phyloP scores from a whole-genome alignment of 257 asterid genomes.

The Solanum neorickii region DNA sequence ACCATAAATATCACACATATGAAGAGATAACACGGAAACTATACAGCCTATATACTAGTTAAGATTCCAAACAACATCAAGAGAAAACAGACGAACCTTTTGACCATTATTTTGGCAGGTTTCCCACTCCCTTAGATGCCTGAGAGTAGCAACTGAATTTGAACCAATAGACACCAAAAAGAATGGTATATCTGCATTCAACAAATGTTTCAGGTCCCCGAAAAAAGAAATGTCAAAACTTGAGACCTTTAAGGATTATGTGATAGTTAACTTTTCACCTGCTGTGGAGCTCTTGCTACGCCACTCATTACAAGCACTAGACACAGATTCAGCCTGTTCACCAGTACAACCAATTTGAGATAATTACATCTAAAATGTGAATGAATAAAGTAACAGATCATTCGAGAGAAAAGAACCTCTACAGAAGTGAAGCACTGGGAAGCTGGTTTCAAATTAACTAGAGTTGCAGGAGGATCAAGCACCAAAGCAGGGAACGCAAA shows the following conservation, averaged over 20 bases:
- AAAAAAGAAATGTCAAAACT: neutral
- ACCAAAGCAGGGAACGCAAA: constrained; percentile 89
- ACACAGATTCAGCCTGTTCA: constrained; percentile 49
- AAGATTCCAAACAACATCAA: neutral
- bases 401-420: constrained; percentile 41
- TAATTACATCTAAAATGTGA: neutral
- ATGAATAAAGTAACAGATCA: neutral
- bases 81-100: constrained; percentile 36
- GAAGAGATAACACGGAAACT: neutral
- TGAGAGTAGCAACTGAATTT: constrained; percentile 39
- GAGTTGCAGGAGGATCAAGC: constrained; percentile 80
- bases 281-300: constrained; percentile 60
- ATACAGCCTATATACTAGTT: neutral
- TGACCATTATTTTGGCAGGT: constrained; percentile 44
- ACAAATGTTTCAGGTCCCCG: constrained; percentile 3
- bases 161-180: constrained; percentile 66
- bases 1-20: neutral
- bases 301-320: constrained; percentile 73
- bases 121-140: constrained; percentile 58
- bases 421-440: constrained; percentile 51
- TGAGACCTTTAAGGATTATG: neutral
- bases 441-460: constrained; percentile 64
- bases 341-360: neutral
- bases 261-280: constrained; percentile 27
- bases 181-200: constrained; percentile 64